Evolutionary conservation across 2,329 filamentous ascomycete genomes (phyloP), one percentile per base, ranked within the genome.

Genomic region (Colletotrichum incanum): DNA sequence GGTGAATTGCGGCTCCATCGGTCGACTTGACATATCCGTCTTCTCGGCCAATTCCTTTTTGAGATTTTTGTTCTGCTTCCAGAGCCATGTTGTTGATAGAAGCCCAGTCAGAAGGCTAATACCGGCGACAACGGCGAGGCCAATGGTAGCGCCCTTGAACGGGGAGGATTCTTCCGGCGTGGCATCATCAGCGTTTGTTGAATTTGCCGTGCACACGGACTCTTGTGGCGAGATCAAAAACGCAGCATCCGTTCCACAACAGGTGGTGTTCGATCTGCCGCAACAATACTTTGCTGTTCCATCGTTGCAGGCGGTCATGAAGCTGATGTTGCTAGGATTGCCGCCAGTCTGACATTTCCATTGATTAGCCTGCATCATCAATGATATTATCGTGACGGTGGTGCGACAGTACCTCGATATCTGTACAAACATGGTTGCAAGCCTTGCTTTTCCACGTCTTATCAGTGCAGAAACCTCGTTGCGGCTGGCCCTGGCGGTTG

Each of bases 231-330:
- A 72, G 34, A 79, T 73, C 2, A 49, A 34, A 34, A 80, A 71
- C 39, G 78, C 77, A 0, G 47, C 37, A 0, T 72, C 20, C 39
- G 78, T 79, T n/a, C 76, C 77, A 58, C 79, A 80, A 72, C 79
- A 80, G 26, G 75, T 75, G 7, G 75, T 75, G 61, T 78, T 76
- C 20, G 77, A 72, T 16, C 67, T 60, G 14, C 81, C 80, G 31
- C 80, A 82, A 74, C 81, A 82, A 45, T 78, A 79, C 5, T 73
- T 78, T 5, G 74, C 73, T 1, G 78, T 76, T 34, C 79, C 80
- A 7, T 79, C 74, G 26, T 64, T 67, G 34, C 71, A 73, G 3
- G 67, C 45, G 20, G 71, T 73, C 37, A 73, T 61, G 43, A 73
- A 60, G 56, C 58, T 73, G 14, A 62, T 60, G 39, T 65, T 65